Percentiles rank a stretch among this genome's conserved stretches.
Conservation (phyloP, 345 rosid genomes). For the Citrus mangshanensis region DNA sequence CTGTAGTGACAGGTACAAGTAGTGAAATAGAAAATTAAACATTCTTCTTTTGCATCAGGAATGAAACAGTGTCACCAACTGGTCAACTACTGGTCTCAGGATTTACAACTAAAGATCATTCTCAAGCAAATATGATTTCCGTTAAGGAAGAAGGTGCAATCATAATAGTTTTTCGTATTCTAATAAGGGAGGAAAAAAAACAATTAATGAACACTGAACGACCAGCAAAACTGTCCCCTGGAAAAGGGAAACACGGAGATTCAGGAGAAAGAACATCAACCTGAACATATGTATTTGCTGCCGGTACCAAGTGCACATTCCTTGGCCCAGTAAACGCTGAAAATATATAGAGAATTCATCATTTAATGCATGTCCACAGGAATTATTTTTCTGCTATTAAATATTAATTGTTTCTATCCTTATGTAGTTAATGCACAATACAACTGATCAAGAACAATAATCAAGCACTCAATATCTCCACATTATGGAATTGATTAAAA, state of each 20-base stretch:
- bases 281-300: conserved; percentile 85
- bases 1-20: background rate
- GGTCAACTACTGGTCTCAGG: background rate
- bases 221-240: background rate
- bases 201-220: no score
- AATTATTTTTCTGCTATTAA: background rate
- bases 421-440: background rate
- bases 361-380: background rate
- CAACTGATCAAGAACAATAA: background rate
- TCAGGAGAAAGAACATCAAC: conserved; percentile 29
- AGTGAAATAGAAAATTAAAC: background rate
- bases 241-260: conserved; percentile 8
- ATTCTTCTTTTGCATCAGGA: background rate
- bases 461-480: conserved; percentile 7
- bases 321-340: conserved; percentile 83
- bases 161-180: background rate
- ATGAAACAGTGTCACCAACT: background rate
- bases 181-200: background rate
- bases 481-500: conserved; percentile 13
- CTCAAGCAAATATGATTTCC: background rate
- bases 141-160: background rate
- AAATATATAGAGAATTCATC: conserved; percentile 3
- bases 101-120: background rate
- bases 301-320: conserved; percentile 68
- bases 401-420: background rate